Evolutionary conservation across 2,329 filamentous ascomycete genomes (phyloP), one percentile per base, ranked within the genome.

Genomic region (Aureobasidium lini): DNA sequence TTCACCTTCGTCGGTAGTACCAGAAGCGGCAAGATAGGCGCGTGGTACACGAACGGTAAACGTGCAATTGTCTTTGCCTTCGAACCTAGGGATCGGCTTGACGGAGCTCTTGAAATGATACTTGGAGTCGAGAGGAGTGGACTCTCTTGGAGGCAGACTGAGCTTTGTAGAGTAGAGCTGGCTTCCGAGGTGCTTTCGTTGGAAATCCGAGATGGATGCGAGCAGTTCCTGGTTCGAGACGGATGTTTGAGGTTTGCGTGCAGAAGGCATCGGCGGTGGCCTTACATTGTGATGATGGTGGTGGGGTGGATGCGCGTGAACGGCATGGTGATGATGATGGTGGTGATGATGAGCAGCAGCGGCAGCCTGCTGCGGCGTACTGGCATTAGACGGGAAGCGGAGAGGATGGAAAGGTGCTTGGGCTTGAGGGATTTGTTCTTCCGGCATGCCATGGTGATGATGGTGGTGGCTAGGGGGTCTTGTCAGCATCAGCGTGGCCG

Each of bases 41-140:
- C 88, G 84, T 2, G 92, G 88, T 6, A 99, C 85, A 66, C 94
- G 90, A 62, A 99, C 82, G 0, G 90, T 96, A 63, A 95, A 84
- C 0, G 89, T 95, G 70, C 90, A 95, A 67, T 97, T 97, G 65
- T 92, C 87, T 61, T 90, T 89, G 46, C 83, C 85, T 64, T 87
- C 76, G 42, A 93, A 89, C 62, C 84, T 83, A 0, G 93, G 93
- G 1, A 96, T 77, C 0, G 89, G 88, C 57, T 82, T 85, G 0
- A 88, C 90, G 31, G 76, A 81, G 23, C 80, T 81, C 4, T 77
- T 78, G 64, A 82, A 85, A 42, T 81, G 79, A 62, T 83, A 81
- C 63, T 82, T 82, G 57, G 79, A 75, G 64, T 80, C 79, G 32
- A 72, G 71, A 10, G 64, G 62, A 2, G 69, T 69, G 36, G 71